A percentile compares a stretch with the other conserved stretches of the same genome.
phyloP scores from a whole-genome alignment of 2,329 filamentous ascomycete genomes.

The Grosmannia penicillata region DNA sequence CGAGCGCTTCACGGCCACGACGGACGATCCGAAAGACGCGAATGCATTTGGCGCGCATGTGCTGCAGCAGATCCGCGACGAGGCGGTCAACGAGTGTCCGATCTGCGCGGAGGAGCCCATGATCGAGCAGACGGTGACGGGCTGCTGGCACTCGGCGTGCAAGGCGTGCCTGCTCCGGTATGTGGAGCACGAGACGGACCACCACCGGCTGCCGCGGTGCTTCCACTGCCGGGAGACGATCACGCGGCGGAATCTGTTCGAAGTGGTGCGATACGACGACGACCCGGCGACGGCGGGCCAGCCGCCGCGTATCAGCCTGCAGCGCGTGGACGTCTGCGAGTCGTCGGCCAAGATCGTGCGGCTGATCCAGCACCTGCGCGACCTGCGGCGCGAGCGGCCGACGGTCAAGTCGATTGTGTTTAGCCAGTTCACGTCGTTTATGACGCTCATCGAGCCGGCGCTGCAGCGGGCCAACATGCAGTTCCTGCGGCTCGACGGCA shows the following conservation, averaged over 20 bases:
- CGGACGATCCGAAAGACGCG: constrained; percentile 44
- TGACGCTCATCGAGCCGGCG: constrained; percentile 78
- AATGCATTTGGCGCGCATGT: constrained; percentile 75
- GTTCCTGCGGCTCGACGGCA: constrained; percentile 80
- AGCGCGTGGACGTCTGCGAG: constrained; percentile 43
- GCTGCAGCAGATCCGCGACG: constrained; percentile 78
- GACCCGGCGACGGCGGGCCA: constrained; percentile 25
- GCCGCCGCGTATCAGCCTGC: constrained; percentile 41
- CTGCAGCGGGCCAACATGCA: constrained; percentile 57
- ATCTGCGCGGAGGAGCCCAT: constrained; percentile 94
- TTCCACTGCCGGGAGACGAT: constrained; percentile 82
- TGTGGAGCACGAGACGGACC: constrained; percentile 73
- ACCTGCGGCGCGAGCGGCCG: constrained; percentile 49
- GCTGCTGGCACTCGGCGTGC: constrained; percentile 96
- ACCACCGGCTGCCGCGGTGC: constrained; percentile 62
- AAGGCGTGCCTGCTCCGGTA: constrained; percentile 85
- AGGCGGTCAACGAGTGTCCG: constrained; percentile 79
- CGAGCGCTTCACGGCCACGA: constrained; percentile 61
- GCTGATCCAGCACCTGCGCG: constrained; percentile 60
- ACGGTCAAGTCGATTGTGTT: constrained; percentile 82
- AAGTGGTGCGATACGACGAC: constrained; percentile 71
- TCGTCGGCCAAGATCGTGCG: constrained; percentile 83
- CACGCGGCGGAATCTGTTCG: constrained; percentile 73
- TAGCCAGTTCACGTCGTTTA: constrained; percentile 93
- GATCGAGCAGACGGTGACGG: constrained; percentile 85